Evolutionary conservation across 2,329 filamentous ascomycete genomes (phyloP).

Genomic region (Hypoxylon sp.): DNA sequence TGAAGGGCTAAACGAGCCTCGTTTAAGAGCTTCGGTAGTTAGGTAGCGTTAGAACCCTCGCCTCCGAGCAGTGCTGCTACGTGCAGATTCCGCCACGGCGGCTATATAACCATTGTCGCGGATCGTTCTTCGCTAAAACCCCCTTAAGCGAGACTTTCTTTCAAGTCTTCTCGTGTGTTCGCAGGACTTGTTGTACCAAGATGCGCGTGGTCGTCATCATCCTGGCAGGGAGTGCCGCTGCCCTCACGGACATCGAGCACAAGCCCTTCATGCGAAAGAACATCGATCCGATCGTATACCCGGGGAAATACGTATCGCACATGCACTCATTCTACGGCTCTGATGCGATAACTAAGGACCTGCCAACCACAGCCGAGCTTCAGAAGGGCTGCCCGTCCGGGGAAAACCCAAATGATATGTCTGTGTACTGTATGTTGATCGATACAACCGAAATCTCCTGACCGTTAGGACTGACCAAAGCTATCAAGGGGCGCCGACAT

Average conservation of each 20-base stretch:
- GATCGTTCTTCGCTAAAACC: conserved; percentile 12
- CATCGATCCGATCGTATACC: conserved; percentile 50
- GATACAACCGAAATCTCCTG: conserved; percentile 1
- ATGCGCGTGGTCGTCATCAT: conserved; percentile 19
- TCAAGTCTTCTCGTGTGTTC: conserved; percentile 19
- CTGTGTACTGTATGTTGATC: conserved; percentile 47
- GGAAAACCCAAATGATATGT: conserved; percentile 53
- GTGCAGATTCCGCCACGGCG: conserved; percentile 2
- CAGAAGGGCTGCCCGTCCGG: conserved; percentile 50
- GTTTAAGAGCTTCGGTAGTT: conserved; percentile 21
- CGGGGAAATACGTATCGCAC: conserved; percentile 46
- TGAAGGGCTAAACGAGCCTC: conserved; percentile 19
- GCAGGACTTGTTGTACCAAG: conserved; percentile 5
- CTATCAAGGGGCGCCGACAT: conserved; percentile 59
- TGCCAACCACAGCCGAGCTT: conserved; percentile 51
- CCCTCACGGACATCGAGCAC: conserved; percentile 36
- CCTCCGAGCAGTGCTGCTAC: conserved; percentile 11
- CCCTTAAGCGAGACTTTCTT: conserved; percentile 10
- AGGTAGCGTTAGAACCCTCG: conserved; percentile 5
- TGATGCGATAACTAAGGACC: conserved; percentile 44
- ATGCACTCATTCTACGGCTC: conserved; percentile 50
- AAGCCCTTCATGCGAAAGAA: conserved; percentile 50
- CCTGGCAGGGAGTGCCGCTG: conserved; percentile 24
- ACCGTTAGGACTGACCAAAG: conserved; percentile 17
- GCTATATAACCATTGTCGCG: conserved; percentile 23